Percentiles rank a stretch among this genome's conserved stretches.
Conservation (phyloP, 306 rosid species). For the Pueraria montana region DNA sequence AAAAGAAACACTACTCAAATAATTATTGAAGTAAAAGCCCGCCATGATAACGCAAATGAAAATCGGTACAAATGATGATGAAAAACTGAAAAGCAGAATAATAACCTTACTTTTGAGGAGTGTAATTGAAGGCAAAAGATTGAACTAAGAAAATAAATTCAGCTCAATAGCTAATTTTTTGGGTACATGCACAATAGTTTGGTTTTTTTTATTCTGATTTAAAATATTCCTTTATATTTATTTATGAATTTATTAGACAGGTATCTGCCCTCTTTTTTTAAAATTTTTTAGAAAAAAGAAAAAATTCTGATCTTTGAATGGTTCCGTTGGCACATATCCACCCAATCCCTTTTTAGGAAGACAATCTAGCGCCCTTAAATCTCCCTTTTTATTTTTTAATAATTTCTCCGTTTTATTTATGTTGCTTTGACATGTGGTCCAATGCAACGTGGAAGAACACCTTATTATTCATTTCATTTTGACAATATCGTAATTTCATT, state of each 20-base stretch:
- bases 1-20: background rate
- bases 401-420: background rate
- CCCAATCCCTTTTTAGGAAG: background rate
- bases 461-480: slow-evolving; percentile 32
- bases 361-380: slow-evolving; percentile 14
- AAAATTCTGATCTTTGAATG: background rate
- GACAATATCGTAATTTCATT: slow-evolving; percentile 37
- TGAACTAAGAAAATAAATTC: background rate
- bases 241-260: too few species aligned
- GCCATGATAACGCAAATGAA: background rate
- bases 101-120: background rate
- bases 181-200: background rate
- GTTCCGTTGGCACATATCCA: background rate
- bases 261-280: background rate
- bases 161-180: background rate
- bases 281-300: background rate
- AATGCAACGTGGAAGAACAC: background rate
- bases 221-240: background rate
- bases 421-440: slow-evolving; percentile 30
- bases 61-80: background rate
- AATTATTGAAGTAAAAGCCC: background rate
- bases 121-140: background rate
- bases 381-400: too few species aligned
- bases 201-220: background rate
- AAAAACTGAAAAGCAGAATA: background rate